phyloP scores from a whole-genome alignment of 1,139 yeast genomes.

The Lodderomyces orthopsilosis region DNA sequence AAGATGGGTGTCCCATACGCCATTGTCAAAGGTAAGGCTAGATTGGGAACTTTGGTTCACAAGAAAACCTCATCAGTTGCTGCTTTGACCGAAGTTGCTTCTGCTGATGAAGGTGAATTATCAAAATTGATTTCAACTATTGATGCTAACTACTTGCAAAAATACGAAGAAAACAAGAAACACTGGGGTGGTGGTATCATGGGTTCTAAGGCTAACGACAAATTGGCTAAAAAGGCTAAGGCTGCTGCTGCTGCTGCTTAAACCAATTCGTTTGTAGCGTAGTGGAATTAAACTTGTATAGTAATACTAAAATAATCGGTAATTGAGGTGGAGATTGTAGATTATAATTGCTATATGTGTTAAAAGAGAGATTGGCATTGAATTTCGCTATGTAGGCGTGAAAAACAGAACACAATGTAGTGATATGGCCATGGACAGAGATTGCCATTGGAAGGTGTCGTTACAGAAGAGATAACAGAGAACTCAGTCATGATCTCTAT shows the following conservation, averaged over 20 bases:
- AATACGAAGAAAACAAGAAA: constrained; percentile 92
- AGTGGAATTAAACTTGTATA: constrained; percentile 1
- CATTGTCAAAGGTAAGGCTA: constrained; percentile 97
- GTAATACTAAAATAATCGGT: neutral
- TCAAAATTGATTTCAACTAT: constrained; percentile 90
- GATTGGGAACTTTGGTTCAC: constrained; percentile 96
- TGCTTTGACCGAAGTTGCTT: constrained; percentile 89
- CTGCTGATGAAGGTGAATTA: constrained; percentile 93
- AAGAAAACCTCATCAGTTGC: constrained; percentile 96
- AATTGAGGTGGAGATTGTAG: too few species aligned
- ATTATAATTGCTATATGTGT: too few species aligned
- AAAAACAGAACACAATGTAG: too few species aligned
- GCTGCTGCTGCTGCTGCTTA: constrained; percentile 25
- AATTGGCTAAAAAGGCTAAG: constrained; percentile 50
- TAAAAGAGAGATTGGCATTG: too few species aligned
- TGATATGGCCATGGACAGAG: too few species aligned
- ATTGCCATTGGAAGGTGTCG: too few species aligned
- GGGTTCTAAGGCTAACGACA: constrained; percentile 89
- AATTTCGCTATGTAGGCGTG: too few species aligned
- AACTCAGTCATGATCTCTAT: too few species aligned
- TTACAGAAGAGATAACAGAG: too few species aligned
- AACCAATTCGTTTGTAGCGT: neutral
- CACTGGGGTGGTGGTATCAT: constrained; percentile 99
- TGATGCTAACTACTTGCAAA: constrained; percentile 86
- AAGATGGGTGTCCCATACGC: constrained; percentile 99